Conservation (phyloP, 305 asterid genomes). For the Plantago coronopus region DNA sequence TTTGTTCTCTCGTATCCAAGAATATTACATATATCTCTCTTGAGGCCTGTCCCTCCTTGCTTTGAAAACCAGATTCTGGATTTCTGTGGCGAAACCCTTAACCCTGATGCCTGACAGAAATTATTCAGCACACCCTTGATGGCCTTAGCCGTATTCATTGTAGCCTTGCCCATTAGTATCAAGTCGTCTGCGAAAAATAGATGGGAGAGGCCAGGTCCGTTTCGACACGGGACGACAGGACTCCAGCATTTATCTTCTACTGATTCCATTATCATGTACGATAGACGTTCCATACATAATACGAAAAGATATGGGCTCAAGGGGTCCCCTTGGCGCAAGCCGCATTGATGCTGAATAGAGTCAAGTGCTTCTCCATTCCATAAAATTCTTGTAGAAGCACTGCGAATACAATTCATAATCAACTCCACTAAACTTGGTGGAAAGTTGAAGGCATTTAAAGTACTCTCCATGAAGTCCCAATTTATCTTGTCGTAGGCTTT, state of each 20-base stretch:
- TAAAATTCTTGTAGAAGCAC: no score
- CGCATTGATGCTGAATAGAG: background rate
- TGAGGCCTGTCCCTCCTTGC: background rate
- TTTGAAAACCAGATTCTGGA: background rate
- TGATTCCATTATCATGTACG: background rate
- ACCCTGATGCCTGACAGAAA: background rate
- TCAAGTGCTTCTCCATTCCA: background rate
- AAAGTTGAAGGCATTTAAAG: no score
- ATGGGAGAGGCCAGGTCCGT: no score
- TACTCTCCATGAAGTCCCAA: no score
- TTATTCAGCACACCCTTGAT: background rate
- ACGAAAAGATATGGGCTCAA: background rate
- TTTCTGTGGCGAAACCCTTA: no score
- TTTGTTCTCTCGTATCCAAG: background rate
- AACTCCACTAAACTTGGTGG: no score
- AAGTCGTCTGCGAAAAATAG: background rate
- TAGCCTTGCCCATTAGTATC: background rate
- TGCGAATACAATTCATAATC: no score
- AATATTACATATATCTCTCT: background rate
- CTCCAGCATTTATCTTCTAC: no score
- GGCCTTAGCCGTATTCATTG: background rate
- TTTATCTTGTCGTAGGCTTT: no score
- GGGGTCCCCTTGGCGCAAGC: background rate
- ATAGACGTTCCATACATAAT: background rate
- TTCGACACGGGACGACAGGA: no score